Evolutionary conservation across 352 stramenopile genomes (phyloP).

Genomic region (Phytophthora europaea): DNA sequence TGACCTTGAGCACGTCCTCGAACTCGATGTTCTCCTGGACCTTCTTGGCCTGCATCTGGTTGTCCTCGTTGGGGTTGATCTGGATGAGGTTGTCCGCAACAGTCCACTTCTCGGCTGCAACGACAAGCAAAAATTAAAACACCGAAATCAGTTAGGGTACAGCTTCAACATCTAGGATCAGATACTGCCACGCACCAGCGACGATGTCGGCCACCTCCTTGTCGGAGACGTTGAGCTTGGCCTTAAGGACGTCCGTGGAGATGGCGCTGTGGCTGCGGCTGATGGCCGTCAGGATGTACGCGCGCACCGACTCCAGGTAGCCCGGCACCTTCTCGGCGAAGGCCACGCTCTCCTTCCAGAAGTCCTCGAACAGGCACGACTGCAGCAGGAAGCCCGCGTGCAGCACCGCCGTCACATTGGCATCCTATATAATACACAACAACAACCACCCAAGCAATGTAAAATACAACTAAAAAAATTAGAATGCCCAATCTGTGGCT

Average conservation of each 20-base stretch:
- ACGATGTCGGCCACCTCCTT: constrained; percentile 68
- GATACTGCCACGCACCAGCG: constrained; percentile 44
- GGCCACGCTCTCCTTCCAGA: constrained; percentile 76
- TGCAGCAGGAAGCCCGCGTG: constrained; percentile 76
- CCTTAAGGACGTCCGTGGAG: constrained; percentile 65
- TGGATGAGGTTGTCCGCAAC: constrained; percentile 61
- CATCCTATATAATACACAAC: constrained; percentile 46
- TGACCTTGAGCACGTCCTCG: constrained; percentile 89
- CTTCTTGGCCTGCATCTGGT: constrained; percentile 91
- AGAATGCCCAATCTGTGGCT: neutral
- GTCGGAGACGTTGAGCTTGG: constrained; percentile 76
- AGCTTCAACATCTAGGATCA: constrained; percentile 18
- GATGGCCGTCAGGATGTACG: constrained; percentile 81
- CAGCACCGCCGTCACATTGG: constrained; percentile 65
- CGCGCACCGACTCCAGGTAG: constrained; percentile 78
- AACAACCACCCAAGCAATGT: constrained; percentile 1
- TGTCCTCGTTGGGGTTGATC: constrained; percentile 80
- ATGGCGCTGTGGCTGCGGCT: constrained; percentile 81
- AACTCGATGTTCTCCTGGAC: constrained; percentile 90
- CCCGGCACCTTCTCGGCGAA: constrained; percentile 72
- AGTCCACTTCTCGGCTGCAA: constrained; percentile 77
- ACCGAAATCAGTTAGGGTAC: constrained; percentile 24
- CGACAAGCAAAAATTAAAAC: constrained; percentile 11
- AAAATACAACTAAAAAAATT: neutral
- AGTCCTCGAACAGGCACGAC: constrained; percentile 85